A percentile compares a stretch with the other conserved stretches of the same genome.
phyloP scores from a whole-genome alignment of 2,329 filamentous ascomycete genomes.

The Diaporthe velutina region DNA sequence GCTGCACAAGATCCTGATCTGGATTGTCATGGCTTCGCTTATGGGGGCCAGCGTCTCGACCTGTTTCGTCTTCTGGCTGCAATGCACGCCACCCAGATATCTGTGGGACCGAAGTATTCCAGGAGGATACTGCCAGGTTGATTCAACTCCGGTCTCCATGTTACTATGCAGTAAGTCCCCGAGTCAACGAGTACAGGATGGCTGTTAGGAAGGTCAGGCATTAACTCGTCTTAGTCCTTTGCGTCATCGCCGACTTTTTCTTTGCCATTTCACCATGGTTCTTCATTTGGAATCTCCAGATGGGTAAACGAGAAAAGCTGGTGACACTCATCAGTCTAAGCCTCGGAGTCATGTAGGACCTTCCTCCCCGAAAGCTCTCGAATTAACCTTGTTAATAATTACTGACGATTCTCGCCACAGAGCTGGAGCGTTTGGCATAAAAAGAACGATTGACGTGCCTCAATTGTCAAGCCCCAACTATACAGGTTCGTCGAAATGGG shows the following conservation, averaged over 20 bases:
- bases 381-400: not conserved
- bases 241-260: conserved; percentile 50
- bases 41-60: not conserved
- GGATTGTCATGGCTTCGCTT: conserved; percentile 1
- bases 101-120: not conserved
- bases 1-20: conserved; percentile 21
- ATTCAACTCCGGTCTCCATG: conserved; percentile 1
- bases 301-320: conserved; percentile 56
- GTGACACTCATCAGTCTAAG: conserved; percentile 54
- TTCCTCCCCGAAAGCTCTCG: not conserved
- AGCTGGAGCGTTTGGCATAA: conserved; percentile 47
- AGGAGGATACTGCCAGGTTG: not conserved
- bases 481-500: conserved; percentile 43
- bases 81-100: conserved; percentile 2
- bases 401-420: not conserved
- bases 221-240: not conserved
- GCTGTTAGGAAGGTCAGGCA: not conserved
- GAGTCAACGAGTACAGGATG: fast-evolving
- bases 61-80: conserved; percentile 21
- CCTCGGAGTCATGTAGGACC: conserved; percentile 53
- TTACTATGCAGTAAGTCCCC: not conserved
- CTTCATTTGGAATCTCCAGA: conserved; percentile 55
- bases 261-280: conserved; percentile 55
- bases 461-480: conserved; percentile 46
- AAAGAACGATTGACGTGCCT: conserved; percentile 47